Conservation (phyloP, 192 early-diverging fungal species). For the Backusella tuberculispora region DNA sequence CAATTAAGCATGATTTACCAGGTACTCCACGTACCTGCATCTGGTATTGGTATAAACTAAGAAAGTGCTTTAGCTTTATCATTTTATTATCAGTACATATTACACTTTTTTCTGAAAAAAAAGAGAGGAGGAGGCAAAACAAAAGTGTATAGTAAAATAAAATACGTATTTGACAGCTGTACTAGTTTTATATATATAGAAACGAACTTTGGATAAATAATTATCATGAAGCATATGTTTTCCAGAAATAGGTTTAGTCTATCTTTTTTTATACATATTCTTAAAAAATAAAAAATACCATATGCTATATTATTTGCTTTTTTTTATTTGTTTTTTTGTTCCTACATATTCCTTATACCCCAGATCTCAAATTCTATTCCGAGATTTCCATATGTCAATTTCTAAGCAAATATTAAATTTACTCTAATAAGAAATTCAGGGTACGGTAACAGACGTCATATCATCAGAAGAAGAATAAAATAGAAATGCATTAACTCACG, state of each 20-base stretch:
- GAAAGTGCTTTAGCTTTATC: not conserved
- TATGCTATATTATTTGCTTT: not conserved
- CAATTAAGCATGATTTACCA: not conserved
- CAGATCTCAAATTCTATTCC: constrained; percentile 85
- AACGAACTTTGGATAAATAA: not conserved
- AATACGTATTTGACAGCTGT: too few relatives aligned
- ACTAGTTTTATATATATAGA: not conserved
- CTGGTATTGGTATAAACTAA: not conserved
- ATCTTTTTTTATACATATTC: not conserved
- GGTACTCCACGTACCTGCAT: not conserved
- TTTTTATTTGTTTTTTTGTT: not conserved
- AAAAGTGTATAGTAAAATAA: not conserved
- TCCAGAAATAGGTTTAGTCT: not conserved
- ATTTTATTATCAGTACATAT: too few relatives aligned
- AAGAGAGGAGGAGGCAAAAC: not conserved
- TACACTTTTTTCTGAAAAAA: not conserved
- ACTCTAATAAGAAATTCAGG: constrained; percentile 93
- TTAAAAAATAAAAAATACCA: constrained; percentile 5
- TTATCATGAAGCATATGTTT: not conserved
- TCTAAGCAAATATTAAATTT: constrained; percentile 50
- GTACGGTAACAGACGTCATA: constrained; percentile 82
- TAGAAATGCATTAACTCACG: constrained; percentile 73
- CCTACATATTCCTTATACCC: constrained; percentile 35
- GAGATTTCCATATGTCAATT: constrained; percentile 52
- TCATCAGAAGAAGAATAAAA: constrained; percentile 82